phyloP scores from a whole-genome alignment of 257 asterid species.

The Fraxinus americana region DNA sequence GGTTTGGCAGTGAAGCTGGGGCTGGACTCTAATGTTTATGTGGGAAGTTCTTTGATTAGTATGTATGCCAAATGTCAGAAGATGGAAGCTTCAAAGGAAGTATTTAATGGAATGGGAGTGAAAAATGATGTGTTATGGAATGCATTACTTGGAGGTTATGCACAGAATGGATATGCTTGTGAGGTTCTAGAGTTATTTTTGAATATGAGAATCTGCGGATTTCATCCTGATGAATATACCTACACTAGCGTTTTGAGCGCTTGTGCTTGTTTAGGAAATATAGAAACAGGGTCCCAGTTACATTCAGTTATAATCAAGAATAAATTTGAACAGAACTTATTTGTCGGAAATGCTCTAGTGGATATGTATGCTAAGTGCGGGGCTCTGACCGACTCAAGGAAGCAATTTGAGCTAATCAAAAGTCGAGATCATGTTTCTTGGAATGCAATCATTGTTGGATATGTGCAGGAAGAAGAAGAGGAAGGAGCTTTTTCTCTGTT shows the following conservation, averaged over 20 bases:
- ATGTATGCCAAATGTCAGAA: conserved; percentile 84
- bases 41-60: conserved; percentile 83
- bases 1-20: conserved; percentile 76
- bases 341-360: conserved; percentile 79
- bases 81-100: conserved; percentile 66
- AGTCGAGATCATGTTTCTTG: conserved; percentile 76
- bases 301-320: conserved; percentile 69
- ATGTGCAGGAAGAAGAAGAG: conserved; percentile 72
- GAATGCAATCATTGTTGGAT: conserved; percentile 87
- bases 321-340: conserved; percentile 57
- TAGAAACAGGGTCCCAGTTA: conserved; percentile 60
- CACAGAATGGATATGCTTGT: conserved; percentile 65
- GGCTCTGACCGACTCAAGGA: conserved; percentile 56
- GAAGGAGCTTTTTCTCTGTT: conserved; percentile 68
- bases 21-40: conserved; percentile 69
- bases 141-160: conserved; percentile 78
- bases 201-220: conserved; percentile 52
- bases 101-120: conserved; percentile 59
- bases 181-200: conserved; percentile 61
- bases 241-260: conserved; percentile 87
- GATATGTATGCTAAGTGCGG: conserved; percentile 94
- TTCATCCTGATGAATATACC: conserved; percentile 76
- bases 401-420: conserved; percentile 56
- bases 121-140: conserved; percentile 83
- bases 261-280: conserved; percentile 61